Base-by-base conservation (phyloP, 495 filamentous ascomycete species). In the Annulohypoxylon bovei region DNA sequence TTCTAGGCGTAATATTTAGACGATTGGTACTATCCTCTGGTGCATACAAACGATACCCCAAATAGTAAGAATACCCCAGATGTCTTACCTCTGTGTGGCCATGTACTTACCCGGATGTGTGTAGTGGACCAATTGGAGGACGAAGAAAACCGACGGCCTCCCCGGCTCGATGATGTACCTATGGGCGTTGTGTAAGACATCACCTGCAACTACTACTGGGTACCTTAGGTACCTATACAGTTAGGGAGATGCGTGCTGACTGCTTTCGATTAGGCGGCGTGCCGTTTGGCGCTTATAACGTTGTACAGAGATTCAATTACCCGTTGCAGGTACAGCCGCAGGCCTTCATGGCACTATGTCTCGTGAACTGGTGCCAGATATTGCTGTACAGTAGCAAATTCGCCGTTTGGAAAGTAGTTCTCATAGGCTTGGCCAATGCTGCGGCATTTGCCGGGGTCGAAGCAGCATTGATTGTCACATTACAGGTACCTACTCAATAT, bases 241-340 rank as follows among this genome's bases (percentile, higher is more conserved):
- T 16, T 1, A 5, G 32, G 8, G 18, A 46, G 0, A 53, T 63
- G 60, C 27, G 35, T 63, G 27, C 57, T 66, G 37, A 67, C 60
- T 14, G 18, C 46, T 18, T 11, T 47, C n/a, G 3, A 20, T 25
- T 25, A 82, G 83, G 80, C 66, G 84, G 80, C 52, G 76, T 82
- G 8, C 82, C 85, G 0, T 81, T 85, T 42, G 81, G 80, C 16
- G 75, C 76, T 8, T 85, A 84, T 40, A 75, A 80, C 9, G 67
- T 82, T 9, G 74, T 76, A 11, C 81, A 93, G 82, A 82, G 89
- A 65, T 91, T 94, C 79, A 94, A 93, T 75, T 83, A 92, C 37
- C 89, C 91, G 0, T 77, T 93, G 12, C 90, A 93, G 62, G 82
- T 93, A 7, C 91, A 94, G 78, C 89, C 91, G 6, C 91, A 93